phyloP scores from a whole-genome alignment of 2,329 filamentous ascomycete species.

The Aspergillus fijiensis region DNA sequence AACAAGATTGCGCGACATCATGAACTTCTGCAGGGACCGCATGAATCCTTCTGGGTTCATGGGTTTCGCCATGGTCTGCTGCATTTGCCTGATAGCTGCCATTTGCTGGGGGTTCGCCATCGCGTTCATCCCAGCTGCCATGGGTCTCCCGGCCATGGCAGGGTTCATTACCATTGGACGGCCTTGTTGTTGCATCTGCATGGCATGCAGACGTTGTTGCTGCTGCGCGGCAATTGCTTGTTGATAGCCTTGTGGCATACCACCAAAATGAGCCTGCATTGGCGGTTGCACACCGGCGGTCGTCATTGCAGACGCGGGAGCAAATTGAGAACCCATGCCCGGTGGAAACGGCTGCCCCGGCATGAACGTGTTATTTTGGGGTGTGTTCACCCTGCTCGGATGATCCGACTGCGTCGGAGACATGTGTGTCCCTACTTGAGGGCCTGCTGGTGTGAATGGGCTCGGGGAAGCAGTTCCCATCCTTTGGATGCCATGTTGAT shows the following conservation, averaged over 20 bases:
- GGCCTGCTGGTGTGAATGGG: constrained; percentile 76
- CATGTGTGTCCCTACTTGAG: constrained; percentile 69
- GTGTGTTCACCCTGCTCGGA: constrained; percentile 63
- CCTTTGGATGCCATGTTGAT: constrained; percentile 67
- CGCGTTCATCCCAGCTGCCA: constrained; percentile 37
- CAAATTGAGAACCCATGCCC: constrained; percentile 45
- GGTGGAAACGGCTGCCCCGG: constrained; percentile 47
- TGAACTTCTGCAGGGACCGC: constrained; percentile 74
- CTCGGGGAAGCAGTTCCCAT: constrained; percentile 92
- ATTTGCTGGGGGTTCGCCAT: constrained; percentile 43
- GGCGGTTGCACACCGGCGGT: constrained; percentile 41
- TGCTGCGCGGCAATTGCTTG: constrained; percentile 68
- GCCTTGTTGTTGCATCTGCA: constrained; percentile 77
- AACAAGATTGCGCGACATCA: constrained; percentile 69
- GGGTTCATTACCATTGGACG: constrained; percentile 56
- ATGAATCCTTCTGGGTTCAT: constrained; percentile 66
- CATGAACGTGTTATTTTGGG: constrained; percentile 71
- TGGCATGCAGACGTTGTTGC: constrained; percentile 68
- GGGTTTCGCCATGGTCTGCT: constrained; percentile 43
- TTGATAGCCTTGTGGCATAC: constrained; percentile 53
- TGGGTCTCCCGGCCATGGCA: constrained; percentile 36
- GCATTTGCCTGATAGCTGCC: constrained; percentile 51
- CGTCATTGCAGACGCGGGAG: constrained; percentile 39
- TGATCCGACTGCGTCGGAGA: constrained; percentile 78
- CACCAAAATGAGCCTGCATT: constrained; percentile 51